phyloP scores from a whole-genome alignment of 2,329 filamentous ascomycete genomes.

The Thyridium curvatum region DNA sequence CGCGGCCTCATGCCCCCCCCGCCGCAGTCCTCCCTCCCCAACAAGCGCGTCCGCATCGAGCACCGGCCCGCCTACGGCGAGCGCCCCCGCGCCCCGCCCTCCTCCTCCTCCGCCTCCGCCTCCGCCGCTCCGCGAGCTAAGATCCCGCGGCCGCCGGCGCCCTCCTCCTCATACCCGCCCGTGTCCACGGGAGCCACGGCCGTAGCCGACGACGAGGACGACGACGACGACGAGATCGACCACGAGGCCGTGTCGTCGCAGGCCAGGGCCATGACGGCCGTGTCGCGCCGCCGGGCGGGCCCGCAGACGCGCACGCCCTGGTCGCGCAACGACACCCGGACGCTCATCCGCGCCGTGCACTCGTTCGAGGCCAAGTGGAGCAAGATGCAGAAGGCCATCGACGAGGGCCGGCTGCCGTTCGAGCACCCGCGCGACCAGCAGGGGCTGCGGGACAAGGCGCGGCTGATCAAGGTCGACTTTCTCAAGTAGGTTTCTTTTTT shows the following conservation, averaged over 20 bases:
- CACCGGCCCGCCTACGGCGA: conserved; percentile 1
- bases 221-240: conserved; percentile 9
- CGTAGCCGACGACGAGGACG: conserved; percentile 3
- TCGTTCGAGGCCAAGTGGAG: conserved; percentile 31
- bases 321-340: conserved; percentile 31
- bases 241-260: conserved; percentile 16
- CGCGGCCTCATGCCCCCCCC: not conserved
- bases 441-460: conserved; percentile 51
- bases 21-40: conserved; percentile 2
- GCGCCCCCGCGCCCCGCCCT: not conserved
- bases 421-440: conserved; percentile 43
- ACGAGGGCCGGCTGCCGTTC: conserved; percentile 25
- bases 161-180: not conserved
- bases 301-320: conserved; percentile 30
- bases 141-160: not conserved
- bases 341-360: conserved; percentile 35
- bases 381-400: conserved; percentile 23
- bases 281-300: conserved; percentile 20
- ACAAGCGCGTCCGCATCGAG: conserved; percentile 1
- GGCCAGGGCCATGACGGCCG: conserved; percentile 16
- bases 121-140: not conserved
- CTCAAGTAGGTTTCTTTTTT: conserved; percentile 28
- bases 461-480: conserved; percentile 47
- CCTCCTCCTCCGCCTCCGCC: not conserved
- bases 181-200: not conserved